These are phyloP conservation scores for Fusarium xyrophilum DNA, from an alignment of 2,329 filamentous ascomycete genomes.

Conservation along the genomic window DNA sequence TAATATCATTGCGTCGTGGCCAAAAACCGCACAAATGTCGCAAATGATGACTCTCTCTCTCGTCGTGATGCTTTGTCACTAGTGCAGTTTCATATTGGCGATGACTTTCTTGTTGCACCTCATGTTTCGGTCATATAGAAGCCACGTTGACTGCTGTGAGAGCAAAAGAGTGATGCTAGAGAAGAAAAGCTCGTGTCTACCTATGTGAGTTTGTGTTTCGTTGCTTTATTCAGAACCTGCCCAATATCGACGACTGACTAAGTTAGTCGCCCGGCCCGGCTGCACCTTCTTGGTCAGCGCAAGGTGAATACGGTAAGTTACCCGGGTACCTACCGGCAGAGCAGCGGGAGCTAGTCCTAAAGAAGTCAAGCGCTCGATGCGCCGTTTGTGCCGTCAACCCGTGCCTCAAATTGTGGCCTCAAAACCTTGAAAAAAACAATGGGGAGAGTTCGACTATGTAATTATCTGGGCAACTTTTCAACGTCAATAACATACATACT, in stretches of 20 bases:
- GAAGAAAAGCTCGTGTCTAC: neutral
- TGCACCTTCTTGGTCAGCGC: neutral
- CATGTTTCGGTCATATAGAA: neutral
- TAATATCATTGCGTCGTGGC: constrained; percentile 25
- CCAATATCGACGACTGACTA: neutral
- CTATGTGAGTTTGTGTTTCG: neutral
- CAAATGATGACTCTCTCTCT: constrained; percentile 31
- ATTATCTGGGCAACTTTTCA: neutral
- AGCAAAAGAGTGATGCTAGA: neutral
- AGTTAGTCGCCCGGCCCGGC: too few relatives aligned
- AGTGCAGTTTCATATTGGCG: constrained; percentile 16
- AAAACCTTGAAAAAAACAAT: neutral
- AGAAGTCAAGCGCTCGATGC: neutral
- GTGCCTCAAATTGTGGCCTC: neutral
- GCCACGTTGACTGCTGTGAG: neutral
- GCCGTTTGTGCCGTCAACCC: neutral
- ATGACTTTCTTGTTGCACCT: neutral
- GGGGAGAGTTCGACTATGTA: neutral
- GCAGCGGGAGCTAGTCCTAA: neutral
- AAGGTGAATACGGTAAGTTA: neutral
- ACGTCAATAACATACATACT: neutral
- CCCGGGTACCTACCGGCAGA: neutral
- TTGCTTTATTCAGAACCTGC: neutral
- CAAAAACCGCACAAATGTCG: constrained; percentile 50
- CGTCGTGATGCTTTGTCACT: constrained; percentile 25